These are phyloP conservation scores for Globisporangium paddicum DNA, from an alignment of 352 stramenopile species.

Conservation along the genomic window DNA sequence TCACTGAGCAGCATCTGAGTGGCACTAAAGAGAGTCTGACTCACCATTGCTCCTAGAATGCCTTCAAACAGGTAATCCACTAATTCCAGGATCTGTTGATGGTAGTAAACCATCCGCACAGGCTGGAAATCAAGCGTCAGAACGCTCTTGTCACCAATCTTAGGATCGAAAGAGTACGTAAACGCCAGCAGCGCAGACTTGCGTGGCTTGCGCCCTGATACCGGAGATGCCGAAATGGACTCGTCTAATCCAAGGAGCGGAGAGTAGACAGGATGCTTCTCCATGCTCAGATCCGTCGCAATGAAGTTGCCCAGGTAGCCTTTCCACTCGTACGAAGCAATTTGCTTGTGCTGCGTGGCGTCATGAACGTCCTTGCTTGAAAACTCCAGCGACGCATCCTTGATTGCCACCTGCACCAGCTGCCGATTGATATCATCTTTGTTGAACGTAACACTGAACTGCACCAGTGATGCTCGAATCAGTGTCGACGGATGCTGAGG, in stretches of 20 bases:
- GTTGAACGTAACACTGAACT: slow-evolving; percentile 81
- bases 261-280: slow-evolving; percentile 60
- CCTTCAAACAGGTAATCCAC: slow-evolving; percentile 82
- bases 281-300: slow-evolving; percentile 62
- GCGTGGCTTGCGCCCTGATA: slow-evolving; percentile 3
- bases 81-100: slow-evolving; percentile 82
- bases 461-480: slow-evolving; percentile 56
- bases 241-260: slow-evolving; percentile 63
- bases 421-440: slow-evolving; percentile 73
- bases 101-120: slow-evolving; percentile 77
- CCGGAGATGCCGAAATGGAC: slow-evolving; percentile 8
- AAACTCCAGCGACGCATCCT: slow-evolving; percentile 47
- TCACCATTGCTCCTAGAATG: slow-evolving; percentile 67
- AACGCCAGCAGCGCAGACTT: slow-evolving; percentile 26
- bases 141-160: slow-evolving; percentile 29
- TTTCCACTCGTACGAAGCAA: slow-evolving; percentile 14
- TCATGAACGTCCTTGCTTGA: slow-evolving; percentile 12
- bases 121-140: slow-evolving; percentile 53
- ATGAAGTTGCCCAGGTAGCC: slow-evolving; percentile 73
- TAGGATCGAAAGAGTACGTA: slow-evolving; percentile 19
- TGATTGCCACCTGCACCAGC: slow-evolving; percentile 55
- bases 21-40: slow-evolving; percentile 58
- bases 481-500: slow-evolving; percentile 19
- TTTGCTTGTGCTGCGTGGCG: neutral
- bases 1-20: slow-evolving; percentile 69